Percentiles rank a stretch among this genome's conserved stretches.
Conservation (phyloP, 345 rosid genomes). For the Sapria himalayana region DNA sequence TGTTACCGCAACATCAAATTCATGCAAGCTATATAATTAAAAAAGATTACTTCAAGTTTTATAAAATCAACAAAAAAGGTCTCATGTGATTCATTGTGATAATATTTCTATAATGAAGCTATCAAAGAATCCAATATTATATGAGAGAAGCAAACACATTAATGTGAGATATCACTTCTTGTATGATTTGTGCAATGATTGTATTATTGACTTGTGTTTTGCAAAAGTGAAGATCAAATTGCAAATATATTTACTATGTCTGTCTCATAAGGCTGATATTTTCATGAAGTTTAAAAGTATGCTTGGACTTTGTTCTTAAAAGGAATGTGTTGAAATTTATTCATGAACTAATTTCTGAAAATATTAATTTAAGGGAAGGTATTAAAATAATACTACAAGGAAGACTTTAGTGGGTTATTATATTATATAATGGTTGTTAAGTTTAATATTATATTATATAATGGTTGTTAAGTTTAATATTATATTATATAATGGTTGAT, state of each 20-base stretch:
- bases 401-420: no score
- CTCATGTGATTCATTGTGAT: neutral
- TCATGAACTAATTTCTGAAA: no score
- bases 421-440: no score
- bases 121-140: neutral
- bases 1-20: neutral
- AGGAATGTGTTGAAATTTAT: no score
- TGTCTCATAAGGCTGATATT: no score
- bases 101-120: neutral
- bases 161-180: neutral
- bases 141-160: no score
- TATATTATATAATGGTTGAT: no score
- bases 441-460: no score
- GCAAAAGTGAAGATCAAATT: neutral
- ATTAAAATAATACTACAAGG: no score
- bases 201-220: neutral
- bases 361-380: no score
- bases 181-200: neutral
- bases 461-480: no score
- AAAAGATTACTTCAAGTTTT: neutral
- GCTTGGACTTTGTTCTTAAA: neutral
- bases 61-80: neutral
- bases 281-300: neutral
- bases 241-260: neutral
- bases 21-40: neutral